Evolutionary conservation across 441 rosid genomes (phyloP), one percentile per base, ranked within the genome.

Genomic region (Pelargonium cotyledonis): DNA sequence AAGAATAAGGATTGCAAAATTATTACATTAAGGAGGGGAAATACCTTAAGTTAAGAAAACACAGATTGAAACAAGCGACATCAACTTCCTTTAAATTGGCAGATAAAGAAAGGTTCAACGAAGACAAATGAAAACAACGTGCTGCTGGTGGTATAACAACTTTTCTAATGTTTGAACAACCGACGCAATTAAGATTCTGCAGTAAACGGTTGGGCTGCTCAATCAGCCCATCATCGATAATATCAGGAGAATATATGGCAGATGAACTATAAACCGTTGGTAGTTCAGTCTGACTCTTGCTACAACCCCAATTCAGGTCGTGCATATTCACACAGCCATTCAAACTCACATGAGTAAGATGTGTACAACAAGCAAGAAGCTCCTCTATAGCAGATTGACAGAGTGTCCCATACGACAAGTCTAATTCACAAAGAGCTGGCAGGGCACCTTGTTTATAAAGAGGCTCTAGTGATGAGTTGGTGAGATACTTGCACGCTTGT

Each of bases 401-500:
- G 21, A 92, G 86, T 67, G 97, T 84, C 68, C 96, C 95, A 79
- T 92, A 90, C n/a, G 99, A 95, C 80, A 95, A 78, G 78, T 95
- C 99, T 80, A 95, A 82, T 76, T 88, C 97, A 77, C 79, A 83
- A 63, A 95, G 98, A 43, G 82, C 79, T 57, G 86, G 92, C 72
- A 95, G 80, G 76, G 98, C 96, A 68, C 88, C 87, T 72, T 82
- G 81, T 83, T 83, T 90, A 85, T 90, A 95, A 66, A 95, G 87
- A 73, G 99, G 97, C 85, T 92, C 98, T 80, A 95, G 70, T 67
- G 99, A 85, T 4, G 86, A 78, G 81, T 95, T 88, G 3, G 86
- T 80, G 29, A 95, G 97, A 83, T 85, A 87, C 76, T 95, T 95
- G 89, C 99, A 95, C 5, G 99, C 97, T 81, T 92, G 99, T 76